Conservation (phyloP, 768 basidiomycete genomes). For the Trametes maxima region DNA sequence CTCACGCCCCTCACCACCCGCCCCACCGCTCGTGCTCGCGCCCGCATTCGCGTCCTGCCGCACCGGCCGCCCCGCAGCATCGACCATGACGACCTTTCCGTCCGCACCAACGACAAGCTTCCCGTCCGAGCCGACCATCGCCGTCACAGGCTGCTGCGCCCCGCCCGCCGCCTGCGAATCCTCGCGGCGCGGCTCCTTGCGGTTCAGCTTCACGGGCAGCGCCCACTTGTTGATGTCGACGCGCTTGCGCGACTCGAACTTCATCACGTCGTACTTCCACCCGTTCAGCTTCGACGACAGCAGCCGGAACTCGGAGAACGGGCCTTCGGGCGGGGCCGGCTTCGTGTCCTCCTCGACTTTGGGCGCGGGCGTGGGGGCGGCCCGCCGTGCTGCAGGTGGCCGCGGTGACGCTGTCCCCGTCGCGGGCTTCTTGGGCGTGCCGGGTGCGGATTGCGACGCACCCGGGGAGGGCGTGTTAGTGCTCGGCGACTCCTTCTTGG, state of each 20-base stretch:
- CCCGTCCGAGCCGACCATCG: slow-evolving; percentile 82
- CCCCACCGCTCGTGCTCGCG: slow-evolving; percentile 42
- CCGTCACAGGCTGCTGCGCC: slow-evolving; percentile 57
- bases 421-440: slow-evolving; percentile 20
- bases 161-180: slow-evolving; percentile 33
- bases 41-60: slow-evolving; percentile 36
- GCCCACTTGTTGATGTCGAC: slow-evolving; percentile 72
- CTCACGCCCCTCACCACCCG: slow-evolving; percentile 33
- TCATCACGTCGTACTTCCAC: slow-evolving; percentile 94
- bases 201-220: slow-evolving; percentile 81
- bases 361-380: slow-evolving; percentile 12
- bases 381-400: slow-evolving; percentile 7
- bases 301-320: slow-evolving; percentile 76
- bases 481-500: slow-evolving; percentile 24
- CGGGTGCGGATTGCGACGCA: slow-evolving; percentile 18
- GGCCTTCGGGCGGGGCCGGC: slow-evolving; percentile 57
- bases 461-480: slow-evolving; percentile 19
- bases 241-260: slow-evolving; percentile 76
- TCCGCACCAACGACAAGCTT: slow-evolving; percentile 81
- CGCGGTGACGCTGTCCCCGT: not conserved
- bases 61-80: slow-evolving; percentile 75
- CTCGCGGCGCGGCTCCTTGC: slow-evolving; percentile 74
- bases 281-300: slow-evolving; percentile 80
- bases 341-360: slow-evolving; percentile 52
- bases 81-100: slow-evolving; percentile 80